Conservation (phyloP, 768 basidiomycete species). For the Cyclocybe aegerita region DNA sequence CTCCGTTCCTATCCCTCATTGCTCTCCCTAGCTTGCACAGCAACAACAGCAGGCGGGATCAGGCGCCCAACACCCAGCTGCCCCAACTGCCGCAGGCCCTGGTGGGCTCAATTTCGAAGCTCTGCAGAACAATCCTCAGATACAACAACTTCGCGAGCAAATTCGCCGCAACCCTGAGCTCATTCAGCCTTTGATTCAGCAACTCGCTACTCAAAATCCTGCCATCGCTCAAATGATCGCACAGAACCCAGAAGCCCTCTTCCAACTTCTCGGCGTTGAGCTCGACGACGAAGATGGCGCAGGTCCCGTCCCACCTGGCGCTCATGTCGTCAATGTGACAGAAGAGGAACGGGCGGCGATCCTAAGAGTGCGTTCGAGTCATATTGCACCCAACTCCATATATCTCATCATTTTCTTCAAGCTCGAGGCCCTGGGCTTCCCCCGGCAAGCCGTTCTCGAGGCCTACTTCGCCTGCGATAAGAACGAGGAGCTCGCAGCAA, state of each 20-base stretch:
- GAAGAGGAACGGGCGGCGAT: slow-evolving; percentile 89
- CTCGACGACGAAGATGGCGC: slow-evolving; percentile 41
- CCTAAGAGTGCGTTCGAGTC: slow-evolving; percentile 62
- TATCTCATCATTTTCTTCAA: slow-evolving; percentile 27
- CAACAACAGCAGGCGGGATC: slow-evolving; percentile 52
- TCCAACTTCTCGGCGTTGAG: slow-evolving; percentile 58
- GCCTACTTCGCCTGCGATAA: slow-evolving; percentile 95
- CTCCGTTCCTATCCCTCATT: background rate
- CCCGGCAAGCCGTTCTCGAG: slow-evolving; percentile 77
- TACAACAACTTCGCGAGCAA: slow-evolving; percentile 72
- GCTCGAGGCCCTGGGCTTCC: slow-evolving; percentile 88
- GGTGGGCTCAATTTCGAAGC: slow-evolving; percentile 45
- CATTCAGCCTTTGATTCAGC: slow-evolving; percentile 81
- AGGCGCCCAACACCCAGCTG: slow-evolving; percentile 29
- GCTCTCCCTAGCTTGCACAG: slow-evolving; percentile 58
- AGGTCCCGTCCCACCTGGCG: slow-evolving; percentile 45
- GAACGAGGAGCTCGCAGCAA: slow-evolving; percentile 96
- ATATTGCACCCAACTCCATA: background rate
- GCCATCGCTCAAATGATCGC: slow-evolving; percentile 67
- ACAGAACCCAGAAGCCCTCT: slow-evolving; percentile 68
- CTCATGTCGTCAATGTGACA: slow-evolving; percentile 75
- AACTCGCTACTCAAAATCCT: slow-evolving; percentile 75
- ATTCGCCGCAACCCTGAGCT: slow-evolving; percentile 75
- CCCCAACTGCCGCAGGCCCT: slow-evolving; percentile 32
- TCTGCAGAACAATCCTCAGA: slow-evolving; percentile 61